Conservation (phyloP, 306 rosid genomes). For the Trifolium subterraneum region DNA sequence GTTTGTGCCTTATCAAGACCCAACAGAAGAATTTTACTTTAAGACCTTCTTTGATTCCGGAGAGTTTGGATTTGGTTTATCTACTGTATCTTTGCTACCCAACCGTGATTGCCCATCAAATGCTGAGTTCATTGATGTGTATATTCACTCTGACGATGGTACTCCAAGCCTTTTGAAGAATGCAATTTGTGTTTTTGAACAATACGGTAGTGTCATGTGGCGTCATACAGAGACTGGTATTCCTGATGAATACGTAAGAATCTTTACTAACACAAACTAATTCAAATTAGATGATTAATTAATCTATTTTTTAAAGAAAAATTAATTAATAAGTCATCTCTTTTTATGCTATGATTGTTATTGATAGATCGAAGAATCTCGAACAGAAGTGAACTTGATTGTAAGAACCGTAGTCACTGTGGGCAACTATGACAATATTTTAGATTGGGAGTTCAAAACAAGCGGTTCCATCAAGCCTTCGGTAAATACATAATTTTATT, state of each 20-base stretch:
- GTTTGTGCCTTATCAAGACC: slow-evolving; percentile 57
- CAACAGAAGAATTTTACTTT: slow-evolving; percentile 48
- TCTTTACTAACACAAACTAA: not conserved
- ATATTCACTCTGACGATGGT: slow-evolving; percentile 24
- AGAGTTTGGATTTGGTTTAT: slow-evolving; percentile 52
- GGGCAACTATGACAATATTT: slow-evolving; percentile 49
- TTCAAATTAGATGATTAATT: not conserved
- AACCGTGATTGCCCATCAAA: slow-evolving; percentile 47
- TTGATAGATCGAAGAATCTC: slow-evolving; percentile 34
- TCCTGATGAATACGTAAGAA: slow-evolving; percentile 34
- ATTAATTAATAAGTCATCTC: not conserved
- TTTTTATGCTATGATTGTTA: too few relatives aligned
- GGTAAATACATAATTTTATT: slow-evolving; percentile 4
- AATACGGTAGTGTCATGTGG: slow-evolving; percentile 44
- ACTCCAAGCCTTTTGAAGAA: slow-evolving; percentile 3
- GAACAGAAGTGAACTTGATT: slow-evolving; percentile 46
- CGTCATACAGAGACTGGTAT: slow-evolving; percentile 52
- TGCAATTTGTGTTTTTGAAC: slow-evolving; percentile 50
- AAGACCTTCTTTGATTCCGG: slow-evolving; percentile 54
- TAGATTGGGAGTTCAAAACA: slow-evolving; percentile 55
- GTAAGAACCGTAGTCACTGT: slow-evolving; percentile 47
- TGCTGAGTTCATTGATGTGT: slow-evolving; percentile 38
- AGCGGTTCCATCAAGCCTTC: slow-evolving; percentile 47
- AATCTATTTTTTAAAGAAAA: not conserved
- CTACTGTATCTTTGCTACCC: slow-evolving; percentile 41